phyloP scores from a whole-genome alignment of 352 stramenopile genomes.

The Thalassiosira pacifica region DNA sequence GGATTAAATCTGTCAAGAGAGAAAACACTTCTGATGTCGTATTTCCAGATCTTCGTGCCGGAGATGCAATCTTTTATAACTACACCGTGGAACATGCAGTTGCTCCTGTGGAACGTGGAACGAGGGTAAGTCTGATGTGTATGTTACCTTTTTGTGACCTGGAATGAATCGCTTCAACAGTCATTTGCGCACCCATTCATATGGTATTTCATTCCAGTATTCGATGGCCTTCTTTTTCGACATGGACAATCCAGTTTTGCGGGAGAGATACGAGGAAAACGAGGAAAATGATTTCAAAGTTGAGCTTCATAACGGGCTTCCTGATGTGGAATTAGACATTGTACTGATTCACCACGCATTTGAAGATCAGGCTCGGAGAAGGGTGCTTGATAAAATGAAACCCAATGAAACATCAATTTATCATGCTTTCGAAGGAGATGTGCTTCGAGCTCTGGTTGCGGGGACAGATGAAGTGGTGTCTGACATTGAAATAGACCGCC shows the following conservation, averaged over 20 bases:
- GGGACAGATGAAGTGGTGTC: slow-evolving; percentile 2
- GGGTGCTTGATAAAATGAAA: not conserved
- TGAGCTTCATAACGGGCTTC: not conserved
- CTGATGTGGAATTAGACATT: not conserved
- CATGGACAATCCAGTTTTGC: slow-evolving; percentile 19
- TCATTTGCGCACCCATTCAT: not conserved
- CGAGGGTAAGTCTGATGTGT: not conserved
- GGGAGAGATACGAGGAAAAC: too few species aligned
- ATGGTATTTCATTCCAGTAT: not conserved
- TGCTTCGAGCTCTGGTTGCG: not conserved
- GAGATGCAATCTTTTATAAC: slow-evolving; percentile 38
- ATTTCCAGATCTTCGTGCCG: slow-evolving; percentile 32
- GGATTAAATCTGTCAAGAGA: slow-evolving; percentile 9
- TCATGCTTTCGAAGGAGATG: not conserved
- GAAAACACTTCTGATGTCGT: slow-evolving; percentile 37
- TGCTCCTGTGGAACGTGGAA: slow-evolving; percentile 18
- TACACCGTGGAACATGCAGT: slow-evolving; percentile 45
- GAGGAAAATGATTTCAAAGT: not conserved
- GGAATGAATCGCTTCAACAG: not conserved
- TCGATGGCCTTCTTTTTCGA: slow-evolving; percentile 17
- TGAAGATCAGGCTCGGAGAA: not conserved
- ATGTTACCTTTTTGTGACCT: not conserved
- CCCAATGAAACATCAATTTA: not conserved
- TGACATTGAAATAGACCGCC: not conserved
- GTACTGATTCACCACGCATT: not conserved